A percentile compares a stretch with the other conserved stretches of the same genome.
phyloP scores from a whole-genome alignment of 148 eudicot species.

The Rhododendron molle region DNA sequence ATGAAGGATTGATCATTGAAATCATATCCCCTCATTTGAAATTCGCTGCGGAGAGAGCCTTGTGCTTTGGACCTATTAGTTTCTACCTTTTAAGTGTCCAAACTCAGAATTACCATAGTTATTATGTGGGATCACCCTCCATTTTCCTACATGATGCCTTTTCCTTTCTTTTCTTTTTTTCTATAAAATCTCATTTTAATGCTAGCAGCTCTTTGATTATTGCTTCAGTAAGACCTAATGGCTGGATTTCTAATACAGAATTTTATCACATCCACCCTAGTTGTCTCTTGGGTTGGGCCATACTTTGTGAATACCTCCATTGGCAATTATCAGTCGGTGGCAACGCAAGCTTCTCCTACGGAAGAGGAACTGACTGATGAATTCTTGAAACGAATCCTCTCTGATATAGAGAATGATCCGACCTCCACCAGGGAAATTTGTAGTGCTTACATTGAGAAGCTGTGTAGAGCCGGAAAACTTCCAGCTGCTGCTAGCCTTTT shows the following conservation, averaged over 20 bases:
- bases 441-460: conserved; percentile 34
- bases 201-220: not conserved
- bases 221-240: conserved; percentile 5
- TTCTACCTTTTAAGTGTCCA: not conserved
- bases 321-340: conserved; percentile 24
- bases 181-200: not conserved
- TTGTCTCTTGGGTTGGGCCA: conserved; percentile 33
- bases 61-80: not conserved
- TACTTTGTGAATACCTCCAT: conserved; percentile 23
- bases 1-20: not conserved
- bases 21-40: not conserved
- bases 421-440: conserved; percentile 32
- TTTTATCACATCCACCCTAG: conserved; percentile 34
- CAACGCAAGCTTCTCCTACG: conserved; percentile 37
- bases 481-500: conserved; percentile 37
- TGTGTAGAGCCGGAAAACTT: conserved; percentile 41
- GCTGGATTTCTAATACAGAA: conserved; percentile 38
- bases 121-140: no score
- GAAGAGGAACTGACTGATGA: conserved; percentile 40
- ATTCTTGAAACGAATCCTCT: conserved; percentile 38
- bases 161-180: not conserved
- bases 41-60: not conserved
- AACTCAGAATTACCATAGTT: not conserved
- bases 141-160: not conserved
- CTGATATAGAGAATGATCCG: conserved; percentile 27